Base-by-base conservation (phyloP, 2,329 filamentous ascomycete species). In the Taxawa tesnikishii region DNA sequence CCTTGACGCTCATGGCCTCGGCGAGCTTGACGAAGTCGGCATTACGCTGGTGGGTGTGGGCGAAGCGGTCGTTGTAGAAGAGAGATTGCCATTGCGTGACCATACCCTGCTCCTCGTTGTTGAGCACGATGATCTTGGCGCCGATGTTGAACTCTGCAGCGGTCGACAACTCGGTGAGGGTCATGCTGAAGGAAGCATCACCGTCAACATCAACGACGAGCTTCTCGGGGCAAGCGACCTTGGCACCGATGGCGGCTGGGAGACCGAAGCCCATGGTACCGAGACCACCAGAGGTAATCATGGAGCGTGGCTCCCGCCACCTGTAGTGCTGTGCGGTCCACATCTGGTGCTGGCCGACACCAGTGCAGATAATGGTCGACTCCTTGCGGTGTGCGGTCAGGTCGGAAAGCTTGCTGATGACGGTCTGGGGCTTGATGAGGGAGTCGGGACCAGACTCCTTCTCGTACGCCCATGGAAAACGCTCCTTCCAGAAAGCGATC, bases 181-280 rank as follows among this genome's bases (percentile, higher is more conserved):
- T 96, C 90, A 98, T 96, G 69, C 84, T 83, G 67, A 98, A 96
- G 3, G 87, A 94, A n/a, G 88, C 90, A 55, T 96, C 90, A 40
- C 90, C 90, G 54, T 98, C 90, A 49, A 96, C 92, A 57, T 96
- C 88, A 38, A 96, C 75, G 38, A 96, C 88, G 31, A 93, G 73
- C 39, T 82, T 76, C 31, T 94, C 82, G 3, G 79, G 78, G 28
- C 70, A 68, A 12, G 77, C 81, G 30, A 94, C 88, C 68, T 94
- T 94, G 49, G 85, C 87, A 41, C 90, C 90, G 43, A 96, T 96
- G 41, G 90, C 87, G 15, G 87, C 83, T 15, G 90, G 90, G 26
- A 98, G 74, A 53, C 90, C 90, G 61, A 73, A 96, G 37, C 90
- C 90, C 90, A 96, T 96, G 12, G 84, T 92, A 39, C 87, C 85